A percentile compares a stretch with the other conserved stretches of the same genome.
Evolutionary conservation across 768 basidiomycete species (phyloP).

Genomic region (Lyophyllum atratum): DNA sequence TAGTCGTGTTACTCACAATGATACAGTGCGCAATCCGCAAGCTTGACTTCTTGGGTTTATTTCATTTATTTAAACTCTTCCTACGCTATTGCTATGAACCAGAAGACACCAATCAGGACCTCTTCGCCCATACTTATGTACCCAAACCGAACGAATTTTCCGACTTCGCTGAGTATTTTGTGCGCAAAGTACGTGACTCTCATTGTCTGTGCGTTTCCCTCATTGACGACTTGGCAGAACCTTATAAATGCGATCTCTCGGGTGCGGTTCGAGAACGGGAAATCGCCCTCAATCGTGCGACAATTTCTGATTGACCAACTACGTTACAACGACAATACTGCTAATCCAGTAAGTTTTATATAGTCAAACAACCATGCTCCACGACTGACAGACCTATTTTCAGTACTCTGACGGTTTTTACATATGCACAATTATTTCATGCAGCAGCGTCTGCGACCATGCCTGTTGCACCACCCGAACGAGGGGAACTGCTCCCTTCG

Average conservation of each 20-base stretch:
- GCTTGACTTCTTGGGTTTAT: conserved; percentile 87
- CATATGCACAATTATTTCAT: conserved; percentile 82
- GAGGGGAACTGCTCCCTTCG: conserved; percentile 72
- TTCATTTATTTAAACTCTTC: conserved; percentile 95
- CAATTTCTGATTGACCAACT: conserved; percentile 90
- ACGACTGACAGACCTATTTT: neutral
- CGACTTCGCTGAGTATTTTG: conserved; percentile 90
- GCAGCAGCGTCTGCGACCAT: conserved; percentile 80
- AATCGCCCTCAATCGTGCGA: conserved; percentile 82
- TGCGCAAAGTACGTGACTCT: conserved; percentile 72
- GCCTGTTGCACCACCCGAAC: conserved; percentile 75
- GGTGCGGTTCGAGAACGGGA: conserved; percentile 85
- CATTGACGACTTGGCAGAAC: conserved; percentile 43
- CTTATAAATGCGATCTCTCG: conserved; percentile 82
- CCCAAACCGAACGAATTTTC: conserved; percentile 95
- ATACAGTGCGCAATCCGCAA: conserved; percentile 79
- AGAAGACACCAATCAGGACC: conserved; percentile 76
- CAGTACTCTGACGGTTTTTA: conserved; percentile 93
- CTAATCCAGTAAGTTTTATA: conserved; percentile 66
- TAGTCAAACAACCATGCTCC: neutral
- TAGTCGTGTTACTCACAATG: conserved; percentile 7
- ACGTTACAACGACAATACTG: conserved; percentile 94
- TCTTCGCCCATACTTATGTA: conserved; percentile 88
- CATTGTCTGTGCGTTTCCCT: neutral
- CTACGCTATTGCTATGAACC: conserved; percentile 89